Base-by-base conservation (phyloP, 2,329 filamentous ascomycete species). In the Aspergillus arachidicola region DNA sequence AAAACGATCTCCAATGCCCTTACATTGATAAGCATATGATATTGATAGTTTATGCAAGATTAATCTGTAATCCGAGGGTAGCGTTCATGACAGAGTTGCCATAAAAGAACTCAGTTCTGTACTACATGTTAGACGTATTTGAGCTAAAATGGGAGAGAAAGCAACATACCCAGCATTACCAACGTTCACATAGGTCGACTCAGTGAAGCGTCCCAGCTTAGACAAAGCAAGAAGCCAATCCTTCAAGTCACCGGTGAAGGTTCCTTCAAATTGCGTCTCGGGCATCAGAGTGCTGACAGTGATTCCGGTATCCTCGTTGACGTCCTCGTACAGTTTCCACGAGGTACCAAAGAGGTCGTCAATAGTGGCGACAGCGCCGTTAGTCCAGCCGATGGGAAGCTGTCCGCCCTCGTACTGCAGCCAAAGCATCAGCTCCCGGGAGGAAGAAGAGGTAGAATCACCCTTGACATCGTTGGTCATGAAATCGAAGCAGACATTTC, bases 381-480 rank as follows among this genome's bases (percentile, higher is more conserved):
- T 68, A 7, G 69, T 65, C 73, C 76, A 82, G 51, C 80, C 80
- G 61, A 82, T 82, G 16, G 80, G 80, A 5, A 81, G 70, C 63
- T 82, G 80, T 2, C 78, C 79, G 21, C 79, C 79, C n/a, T 79
- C 78, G 59, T 78, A 81, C 30, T 78, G 74, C 2, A 82, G 74
- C 80, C 80, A 82, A 16, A 82, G 78, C 80, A 82, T 82, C 28
- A 80, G 72, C 63, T 82, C 79, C 61, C 80, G 79, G 0, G 78
- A 76, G 6, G 66, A 62, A 36, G 69, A 69, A 21, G 76, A 79
- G 4, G 80, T 81, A 1, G 75, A 79, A 70, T 82, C 80, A 50
- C 78, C 79, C 55, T 80, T 76, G 10, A 75, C 78, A 66, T 79
- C 74, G 21, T 76, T 79, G 6, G 78, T 80, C 76, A 82, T 81